Base-by-base conservation (phyloP, 2,329 filamentous ascomycete species). In the Ceratocystis harringtonii region DNA sequence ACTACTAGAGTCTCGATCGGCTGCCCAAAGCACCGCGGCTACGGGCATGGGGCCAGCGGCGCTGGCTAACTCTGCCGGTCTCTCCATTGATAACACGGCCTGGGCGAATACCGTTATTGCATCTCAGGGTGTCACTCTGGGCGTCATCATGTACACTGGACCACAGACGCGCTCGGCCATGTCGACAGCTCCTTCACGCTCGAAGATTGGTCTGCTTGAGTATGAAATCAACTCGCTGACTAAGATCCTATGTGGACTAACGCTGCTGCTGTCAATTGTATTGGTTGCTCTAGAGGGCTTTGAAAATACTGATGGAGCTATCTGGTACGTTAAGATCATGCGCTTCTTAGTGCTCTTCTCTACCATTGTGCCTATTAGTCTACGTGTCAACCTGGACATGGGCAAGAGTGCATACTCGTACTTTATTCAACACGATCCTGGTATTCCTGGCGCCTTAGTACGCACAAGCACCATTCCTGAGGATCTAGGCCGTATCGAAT, bases 81-180 rank as follows among this genome's bases (percentile, higher is more conserved):
- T 99, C 45, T 90, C 84, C 1, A 96, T 99, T 68, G 94, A 99
- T 75, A 96, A 99, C 72, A 97, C 94, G 6, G 94, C 95, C 8
- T 99, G 95, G 94, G 92, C 92, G 19, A 99, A 97, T 73, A 99
- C 94, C 0, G 89, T 99, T 28, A 88, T 99, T 68, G 94, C 94
- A 0, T 97, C 92, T 0, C 94, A 92, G 73, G 92, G 89, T 0
- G 89, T 84, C 3, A 94, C 94, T 0, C 80, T 96, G 67, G 92
- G 92, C 1, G 90, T 92, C 1, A 89, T 99, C 62, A 81, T 99
- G 68, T 99, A 99, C 74, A 97, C 94, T 3, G 95, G 94, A 0
- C 86, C 90, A 0, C 90, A 99, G 74, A 99, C 94, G 1, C 85
- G 95, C 67, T 95, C 95, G 30, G 92, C 94, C 5, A 80, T 99